phyloP scores from a whole-genome alignment of 176 grass and related monocot species.

The bread wheat (Triticum aestivum) region DNA sequence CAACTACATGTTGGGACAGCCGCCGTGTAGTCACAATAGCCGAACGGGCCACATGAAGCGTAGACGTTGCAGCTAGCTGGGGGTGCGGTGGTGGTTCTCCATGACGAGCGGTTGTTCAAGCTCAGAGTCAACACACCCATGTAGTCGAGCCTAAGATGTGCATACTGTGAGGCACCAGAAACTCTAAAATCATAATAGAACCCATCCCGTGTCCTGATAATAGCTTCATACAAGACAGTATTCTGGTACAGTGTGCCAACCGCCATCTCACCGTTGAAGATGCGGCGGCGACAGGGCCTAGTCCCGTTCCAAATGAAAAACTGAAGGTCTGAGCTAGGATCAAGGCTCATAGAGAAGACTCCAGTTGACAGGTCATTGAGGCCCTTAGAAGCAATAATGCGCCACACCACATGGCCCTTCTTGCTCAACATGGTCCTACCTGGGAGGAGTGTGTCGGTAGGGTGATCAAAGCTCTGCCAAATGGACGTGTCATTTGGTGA shows the following conservation, averaged over 20 bases:
- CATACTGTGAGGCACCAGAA: background rate
- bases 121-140: background rate
- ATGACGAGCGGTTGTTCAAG: constrained; percentile 18
- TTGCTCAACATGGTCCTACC: constrained; percentile 7
- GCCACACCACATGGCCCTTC: background rate
- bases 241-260: background rate
- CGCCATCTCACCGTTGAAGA: background rate
- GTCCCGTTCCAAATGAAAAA: constrained; percentile 15
- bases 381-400: constrained; percentile 29
- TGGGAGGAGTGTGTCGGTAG: constrained; percentile 34
- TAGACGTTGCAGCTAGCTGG: background rate
- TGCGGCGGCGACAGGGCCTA: background rate
- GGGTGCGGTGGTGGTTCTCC: background rate
- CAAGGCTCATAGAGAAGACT: constrained; percentile 20
- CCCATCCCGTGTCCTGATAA: background rate
- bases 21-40: constrained; percentile 23
- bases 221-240: background rate
- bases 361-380: constrained; percentile 32
- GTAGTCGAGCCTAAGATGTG: constrained; percentile 18
- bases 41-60: constrained; percentile 31
- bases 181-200: background rate
- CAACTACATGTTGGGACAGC: background rate
- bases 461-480: constrained; percentile 57
- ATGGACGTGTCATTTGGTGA: background rate
- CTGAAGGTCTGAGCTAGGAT: constrained; percentile 23